These are phyloP conservation scores for Mortierella sp. DNA, from an alignment of 371 early-diverging fungal genomes.

Conservation along the genomic window DNA sequence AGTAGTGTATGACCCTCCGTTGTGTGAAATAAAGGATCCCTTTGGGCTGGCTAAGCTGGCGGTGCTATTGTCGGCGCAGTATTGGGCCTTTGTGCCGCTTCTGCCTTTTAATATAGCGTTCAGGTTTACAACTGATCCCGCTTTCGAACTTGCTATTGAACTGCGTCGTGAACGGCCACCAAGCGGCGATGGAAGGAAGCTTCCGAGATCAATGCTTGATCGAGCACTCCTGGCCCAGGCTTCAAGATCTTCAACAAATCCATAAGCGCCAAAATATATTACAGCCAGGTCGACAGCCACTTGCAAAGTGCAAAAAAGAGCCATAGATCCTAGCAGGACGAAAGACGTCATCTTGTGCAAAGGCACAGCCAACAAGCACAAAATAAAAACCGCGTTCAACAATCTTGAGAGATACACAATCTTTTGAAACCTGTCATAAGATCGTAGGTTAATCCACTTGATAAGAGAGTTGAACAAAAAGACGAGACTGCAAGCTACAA, in stretches of 20 bases:
- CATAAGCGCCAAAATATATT: constrained; percentile 51
- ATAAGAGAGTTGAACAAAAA: constrained; percentile 57
- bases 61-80: constrained; percentile 1
- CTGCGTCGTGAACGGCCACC: constrained; percentile 28
- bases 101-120: not conserved
- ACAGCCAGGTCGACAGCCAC: constrained; percentile 48
- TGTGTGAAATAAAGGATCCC: not conserved
- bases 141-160: constrained; percentile 15
- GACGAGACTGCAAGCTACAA: constrained; percentile 20
- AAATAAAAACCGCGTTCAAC: constrained; percentile 63
- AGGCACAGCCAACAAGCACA: constrained; percentile 61
- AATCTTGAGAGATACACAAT: constrained; percentile 64
- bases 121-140: constrained; percentile 29
- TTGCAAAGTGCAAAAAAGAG: constrained; percentile 63
- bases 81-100: not conserved
- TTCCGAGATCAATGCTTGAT: constrained; percentile 39
- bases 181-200: constrained; percentile 35
- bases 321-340: constrained; percentile 63
- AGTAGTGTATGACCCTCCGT: constrained; percentile 7
- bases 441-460: constrained; percentile 54
- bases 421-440: constrained; percentile 41
- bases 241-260: constrained; percentile 43
- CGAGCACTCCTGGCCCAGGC: constrained; percentile 42
- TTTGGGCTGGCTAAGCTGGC: constrained; percentile 9
- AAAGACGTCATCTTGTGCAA: constrained; percentile 59